Conservation (phyloP, 345 rosid species). For the Gynandropsis gynandra region DNA sequence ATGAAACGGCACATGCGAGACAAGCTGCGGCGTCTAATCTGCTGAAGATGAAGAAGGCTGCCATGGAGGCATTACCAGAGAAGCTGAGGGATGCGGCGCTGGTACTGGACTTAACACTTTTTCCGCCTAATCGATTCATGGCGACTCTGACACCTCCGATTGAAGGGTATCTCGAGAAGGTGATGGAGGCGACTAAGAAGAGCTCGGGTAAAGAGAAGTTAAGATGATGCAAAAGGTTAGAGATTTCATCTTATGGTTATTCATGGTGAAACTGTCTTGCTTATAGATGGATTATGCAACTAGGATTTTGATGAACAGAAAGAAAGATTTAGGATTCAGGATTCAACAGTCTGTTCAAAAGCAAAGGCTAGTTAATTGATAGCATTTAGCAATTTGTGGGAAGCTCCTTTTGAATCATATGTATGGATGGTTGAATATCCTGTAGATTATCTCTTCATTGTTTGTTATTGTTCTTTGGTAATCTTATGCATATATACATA, state of each 20-base stretch:
- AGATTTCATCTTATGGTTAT: neutral
- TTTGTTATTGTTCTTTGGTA: no score
- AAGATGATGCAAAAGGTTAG: constrained; percentile 39
- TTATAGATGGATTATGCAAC: no score
- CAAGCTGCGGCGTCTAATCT: constrained; percentile 59
- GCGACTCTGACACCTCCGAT: constrained; percentile 93
- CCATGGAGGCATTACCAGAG: constrained; percentile 76
- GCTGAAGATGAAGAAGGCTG: constrained; percentile 56
- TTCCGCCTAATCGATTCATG: constrained; percentile 69
- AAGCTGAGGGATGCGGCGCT: constrained; percentile 54
- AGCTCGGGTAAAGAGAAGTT: constrained; percentile 65
- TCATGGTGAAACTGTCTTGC: no score
- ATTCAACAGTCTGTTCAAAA: neutral
- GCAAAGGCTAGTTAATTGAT: neutral
- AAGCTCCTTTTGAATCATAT: no score
- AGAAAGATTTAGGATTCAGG: no score
- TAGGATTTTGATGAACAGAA: no score
- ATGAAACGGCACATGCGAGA: constrained; percentile 65
- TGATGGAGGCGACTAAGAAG: constrained; percentile 67
- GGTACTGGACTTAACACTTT: constrained; percentile 69
- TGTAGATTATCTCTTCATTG: no score
- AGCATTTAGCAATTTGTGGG: no score
- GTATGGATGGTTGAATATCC: no score
- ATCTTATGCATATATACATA: no score
- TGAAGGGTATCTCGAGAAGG: constrained; percentile 83